phyloP scores from a whole-genome alignment of 257 asterid genomes.

The Hygrophila difformis region DNA sequence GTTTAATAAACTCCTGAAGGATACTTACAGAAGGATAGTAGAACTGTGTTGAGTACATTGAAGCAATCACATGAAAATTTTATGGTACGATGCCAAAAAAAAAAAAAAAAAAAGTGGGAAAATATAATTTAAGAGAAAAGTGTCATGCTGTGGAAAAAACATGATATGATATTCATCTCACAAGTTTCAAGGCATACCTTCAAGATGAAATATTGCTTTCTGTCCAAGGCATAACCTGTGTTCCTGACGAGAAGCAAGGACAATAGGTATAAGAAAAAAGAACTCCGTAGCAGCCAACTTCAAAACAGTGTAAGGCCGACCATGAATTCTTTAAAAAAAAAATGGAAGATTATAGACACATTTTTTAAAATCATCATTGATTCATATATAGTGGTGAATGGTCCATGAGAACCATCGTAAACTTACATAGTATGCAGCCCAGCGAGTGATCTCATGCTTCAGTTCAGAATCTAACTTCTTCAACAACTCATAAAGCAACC shows the following conservation, averaged over 20 bases:
- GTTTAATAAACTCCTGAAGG: background rate
- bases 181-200: conserved; percentile 44
- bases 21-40: background rate
- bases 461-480: conserved; percentile 90
- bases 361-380: too few species aligned
- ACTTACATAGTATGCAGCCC: conserved; percentile 99
- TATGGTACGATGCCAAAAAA: background rate
- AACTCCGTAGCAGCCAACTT: background rate
- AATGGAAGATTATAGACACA: too few species aligned
- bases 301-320: background rate
- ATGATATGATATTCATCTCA: conserved; percentile 11
- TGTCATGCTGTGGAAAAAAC: too few species aligned
- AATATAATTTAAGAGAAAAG: conserved; percentile 2
- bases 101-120: too few species aligned
- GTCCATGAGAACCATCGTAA: background rate
- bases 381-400: too few species aligned
- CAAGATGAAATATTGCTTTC: conserved; percentile 97
- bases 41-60: background rate
- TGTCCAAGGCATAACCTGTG: conserved; percentile 92
- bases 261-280: too few species aligned
- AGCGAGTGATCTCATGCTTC: conserved; percentile 76
- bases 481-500: conserved; percentile 72
- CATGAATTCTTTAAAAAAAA: too few species aligned
- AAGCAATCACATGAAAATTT: background rate
- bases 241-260: conserved; percentile 50